A percentile compares a stretch with the other conserved stretches of the same genome.
phyloP scores from a whole-genome alignment of 495 filamentous ascomycete species.

The Barbatosphaeria neglecta region DNA sequence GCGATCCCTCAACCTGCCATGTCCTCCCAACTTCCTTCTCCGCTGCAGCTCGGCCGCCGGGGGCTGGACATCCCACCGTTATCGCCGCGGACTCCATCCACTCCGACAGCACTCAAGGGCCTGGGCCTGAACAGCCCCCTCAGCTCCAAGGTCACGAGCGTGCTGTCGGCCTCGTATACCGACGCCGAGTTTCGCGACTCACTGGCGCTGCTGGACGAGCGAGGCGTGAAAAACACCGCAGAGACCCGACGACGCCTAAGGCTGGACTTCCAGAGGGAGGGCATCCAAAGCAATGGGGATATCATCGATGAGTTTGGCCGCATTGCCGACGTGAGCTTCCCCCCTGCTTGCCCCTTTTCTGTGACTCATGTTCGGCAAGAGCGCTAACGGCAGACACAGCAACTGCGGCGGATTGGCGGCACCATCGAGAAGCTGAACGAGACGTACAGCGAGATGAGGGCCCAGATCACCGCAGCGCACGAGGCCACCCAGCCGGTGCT shows the following conservation, averaged over 20 bases:
- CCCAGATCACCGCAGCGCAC: slow-evolving; percentile 61
- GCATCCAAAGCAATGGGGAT: slow-evolving; percentile 85
- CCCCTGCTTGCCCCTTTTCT: neutral
- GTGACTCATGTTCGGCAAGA: neutral
- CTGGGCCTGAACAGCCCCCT: slow-evolving; percentile 12
- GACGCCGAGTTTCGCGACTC: slow-evolving; percentile 87
- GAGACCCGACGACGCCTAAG: slow-evolving; percentile 72
- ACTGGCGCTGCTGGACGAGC: slow-evolving; percentile 61
- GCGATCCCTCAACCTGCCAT: neutral
- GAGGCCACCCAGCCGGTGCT: slow-evolving; percentile 66
- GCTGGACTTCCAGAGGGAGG: slow-evolving; percentile 80
- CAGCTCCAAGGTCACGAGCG: slow-evolving; percentile 56
- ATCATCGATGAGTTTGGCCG: slow-evolving; percentile 83
- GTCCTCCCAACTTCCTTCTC: neutral
- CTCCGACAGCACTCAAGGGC: slow-evolving; percentile 6
- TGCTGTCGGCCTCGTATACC: slow-evolving; percentile 84
- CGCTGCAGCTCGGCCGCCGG: neutral
- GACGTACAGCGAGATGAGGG: slow-evolving; percentile 70
- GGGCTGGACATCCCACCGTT: slow-evolving; percentile 1
- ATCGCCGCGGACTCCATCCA: slow-evolving; percentile 4
- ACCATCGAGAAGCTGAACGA: slow-evolving; percentile 69
- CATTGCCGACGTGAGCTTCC: slow-evolving; percentile 65
- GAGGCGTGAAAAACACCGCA: slow-evolving; percentile 59
- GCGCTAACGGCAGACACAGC: slow-evolving; percentile 23
- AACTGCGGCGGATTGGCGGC: slow-evolving; percentile 75